Conservation (phyloP, 2,329 filamentous ascomycete genomes). For the Phyllosticta ampelicida region DNA sequence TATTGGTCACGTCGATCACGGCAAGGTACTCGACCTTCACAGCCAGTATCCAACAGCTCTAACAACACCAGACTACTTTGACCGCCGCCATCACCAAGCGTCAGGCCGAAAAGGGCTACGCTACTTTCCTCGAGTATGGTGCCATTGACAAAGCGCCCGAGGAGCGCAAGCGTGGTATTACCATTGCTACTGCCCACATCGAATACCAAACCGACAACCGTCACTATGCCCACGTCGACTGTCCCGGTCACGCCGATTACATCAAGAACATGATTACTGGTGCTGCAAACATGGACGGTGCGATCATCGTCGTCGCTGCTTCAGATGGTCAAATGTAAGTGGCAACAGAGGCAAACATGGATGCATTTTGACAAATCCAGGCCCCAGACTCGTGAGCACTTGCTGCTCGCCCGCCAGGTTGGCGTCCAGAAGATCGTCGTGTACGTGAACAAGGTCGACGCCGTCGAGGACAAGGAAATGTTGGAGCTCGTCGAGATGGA, state of each 20-base stretch:
- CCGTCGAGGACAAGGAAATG: slow-evolving; percentile 97
- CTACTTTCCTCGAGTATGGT: slow-evolving; percentile 93
- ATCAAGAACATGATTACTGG: slow-evolving; percentile 99
- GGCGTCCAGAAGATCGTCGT: slow-evolving; percentile 97
- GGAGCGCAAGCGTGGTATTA: slow-evolving; percentile 99
- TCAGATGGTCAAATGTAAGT: slow-evolving; percentile 91
- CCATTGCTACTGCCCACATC: slow-evolving; percentile 96
- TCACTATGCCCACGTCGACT: slow-evolving; percentile 99
- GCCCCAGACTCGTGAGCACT: slow-evolving; percentile 96
- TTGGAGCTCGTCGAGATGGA: slow-evolving; percentile 99
- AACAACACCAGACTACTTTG: slow-evolving; percentile 67
- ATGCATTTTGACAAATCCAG: slow-evolving; percentile 22
- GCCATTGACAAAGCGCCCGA: slow-evolving; percentile 98
- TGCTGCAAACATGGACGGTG: slow-evolving; percentile 98
- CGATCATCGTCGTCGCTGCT: slow-evolving; percentile 96
- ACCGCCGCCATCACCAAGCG: slow-evolving; percentile 98
- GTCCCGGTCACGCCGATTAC: slow-evolving; percentile 99
- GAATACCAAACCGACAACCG: slow-evolving; percentile 90
- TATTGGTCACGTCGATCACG: slow-evolving; percentile 99
- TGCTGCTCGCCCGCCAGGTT: slow-evolving; percentile 94
- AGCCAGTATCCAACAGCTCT: slow-evolving; percentile 12
- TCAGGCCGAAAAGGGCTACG: slow-evolving; percentile 87
- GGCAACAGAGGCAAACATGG: background rate
- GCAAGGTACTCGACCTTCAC: slow-evolving; percentile 57
- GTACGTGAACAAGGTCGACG: slow-evolving; percentile 99